A percentile compares a stretch with the other conserved stretches of the same genome.
These are phyloP conservation scores for Stellera chamaejasme DNA, from an alignment of 345 rosid species.

Conservation along the genomic window DNA sequence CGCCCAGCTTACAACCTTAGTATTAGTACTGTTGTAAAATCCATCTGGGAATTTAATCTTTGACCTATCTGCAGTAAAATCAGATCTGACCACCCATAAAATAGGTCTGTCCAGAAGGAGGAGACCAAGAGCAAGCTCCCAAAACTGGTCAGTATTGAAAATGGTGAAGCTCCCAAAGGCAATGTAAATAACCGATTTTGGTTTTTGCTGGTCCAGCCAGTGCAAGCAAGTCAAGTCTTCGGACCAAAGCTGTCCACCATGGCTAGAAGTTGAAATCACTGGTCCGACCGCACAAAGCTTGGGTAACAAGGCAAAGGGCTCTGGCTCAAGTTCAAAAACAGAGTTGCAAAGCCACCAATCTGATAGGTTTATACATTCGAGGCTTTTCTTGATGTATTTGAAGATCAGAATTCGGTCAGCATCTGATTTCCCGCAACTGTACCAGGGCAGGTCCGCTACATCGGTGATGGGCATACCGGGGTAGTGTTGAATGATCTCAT, in stretches of 20 bases:
- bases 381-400: no score
- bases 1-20: slow-evolving; percentile 23
- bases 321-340: slow-evolving; percentile 26
- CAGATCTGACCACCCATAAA: slow-evolving; percentile 15
- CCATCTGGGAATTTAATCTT: slow-evolving; percentile 11
- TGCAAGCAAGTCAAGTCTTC: slow-evolving; percentile 25
- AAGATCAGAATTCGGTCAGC: no score
- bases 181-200: slow-evolving; percentile 29
- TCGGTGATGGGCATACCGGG: no score
- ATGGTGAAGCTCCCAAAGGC: slow-evolving; percentile 36
- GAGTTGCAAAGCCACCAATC: slow-evolving; percentile 21
- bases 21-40: background rate
- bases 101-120: slow-evolving; percentile 16
- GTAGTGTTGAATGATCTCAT: no score
- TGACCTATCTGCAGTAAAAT: slow-evolving; percentile 8
- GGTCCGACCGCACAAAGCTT: slow-evolving; percentile 28
- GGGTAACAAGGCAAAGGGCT: slow-evolving; percentile 11
- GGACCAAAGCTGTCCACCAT: slow-evolving; percentile 22
- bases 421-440: no score
- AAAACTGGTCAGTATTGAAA: slow-evolving; percentile 16
- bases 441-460: no score
- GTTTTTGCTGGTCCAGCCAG: slow-evolving; percentile 26
- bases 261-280: slow-evolving; percentile 12
- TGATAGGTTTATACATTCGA: background rate
- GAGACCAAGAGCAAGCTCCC: slow-evolving; percentile 31